These are phyloP conservation scores for Ampelomyces quisqualis DNA, from an alignment of 2,329 filamentous ascomycete genomes.

Conservation along the genomic window DNA sequence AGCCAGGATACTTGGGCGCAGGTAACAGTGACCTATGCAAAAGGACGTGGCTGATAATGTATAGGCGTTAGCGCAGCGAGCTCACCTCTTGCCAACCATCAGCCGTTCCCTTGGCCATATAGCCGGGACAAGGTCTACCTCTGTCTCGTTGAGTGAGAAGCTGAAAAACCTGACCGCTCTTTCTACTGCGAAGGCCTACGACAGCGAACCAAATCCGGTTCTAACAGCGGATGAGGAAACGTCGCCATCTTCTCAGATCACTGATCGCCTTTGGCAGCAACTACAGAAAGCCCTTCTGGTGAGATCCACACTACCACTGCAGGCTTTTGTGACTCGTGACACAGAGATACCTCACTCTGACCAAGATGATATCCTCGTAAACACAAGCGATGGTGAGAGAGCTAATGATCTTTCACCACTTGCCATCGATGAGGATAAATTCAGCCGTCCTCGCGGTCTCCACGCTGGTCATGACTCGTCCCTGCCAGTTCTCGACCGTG, in stretches of 20 bases:
- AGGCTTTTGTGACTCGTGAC: conserved; percentile 5
- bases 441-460: no score
- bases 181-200: neutral
- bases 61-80: conserved; percentile 37
- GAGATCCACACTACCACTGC: conserved; percentile 1
- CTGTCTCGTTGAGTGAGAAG: conserved; percentile 20
- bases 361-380: conserved; percentile 14
- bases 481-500: no score
- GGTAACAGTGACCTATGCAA: neutral
- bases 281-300: conserved; percentile 5
- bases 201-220: neutral
- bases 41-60: conserved; percentile 8
- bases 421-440: no score
- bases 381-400: no score
- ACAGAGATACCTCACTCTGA: neutral
- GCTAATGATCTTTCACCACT: no score
- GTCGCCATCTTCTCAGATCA: no score
- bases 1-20: conserved; percentile 41
- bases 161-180: conserved; percentile 6
- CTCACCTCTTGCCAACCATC: conserved; percentile 44
- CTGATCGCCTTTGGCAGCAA: conserved; percentile 10
- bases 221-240: neutral
- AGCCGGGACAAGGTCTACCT: conserved; percentile 6
- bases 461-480: no score
- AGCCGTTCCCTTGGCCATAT: conserved; percentile 35